phyloP scores from a whole-genome alignment of 1,284 basidiomycete species.

The Trichosporon inkin region DNA sequence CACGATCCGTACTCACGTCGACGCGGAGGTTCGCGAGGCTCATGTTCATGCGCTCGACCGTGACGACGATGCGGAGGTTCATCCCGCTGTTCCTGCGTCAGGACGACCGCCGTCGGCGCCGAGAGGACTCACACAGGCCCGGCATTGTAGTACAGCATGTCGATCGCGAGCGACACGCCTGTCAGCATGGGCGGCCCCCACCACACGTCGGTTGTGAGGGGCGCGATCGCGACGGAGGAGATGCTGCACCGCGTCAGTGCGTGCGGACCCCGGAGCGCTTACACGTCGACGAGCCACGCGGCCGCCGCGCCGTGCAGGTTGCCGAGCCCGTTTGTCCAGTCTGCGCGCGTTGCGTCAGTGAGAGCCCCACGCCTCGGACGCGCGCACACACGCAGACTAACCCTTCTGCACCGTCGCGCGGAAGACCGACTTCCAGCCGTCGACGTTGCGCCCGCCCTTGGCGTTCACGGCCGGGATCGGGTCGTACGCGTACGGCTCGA shows the following conservation, averaged over 20 bases:
- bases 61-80: conserved; percentile 19
- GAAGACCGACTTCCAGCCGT: conserved; percentile 16
- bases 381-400: background rate
- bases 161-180: conserved; percentile 37
- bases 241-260: background rate
- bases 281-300: conserved; percentile 37
- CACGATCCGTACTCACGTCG: conserved; percentile 16
- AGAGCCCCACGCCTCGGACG: background rate
- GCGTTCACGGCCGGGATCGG: conserved; percentile 17
- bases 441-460: conserved; percentile 14
- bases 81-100: conserved; percentile 14
- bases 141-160: conserved; percentile 37
- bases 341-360: no score
- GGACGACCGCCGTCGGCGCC: no score
- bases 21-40: conserved; percentile 21
- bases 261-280: background rate
- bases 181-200: conserved; percentile 40
- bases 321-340: conserved; percentile 34
- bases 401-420: conserved; percentile 13
- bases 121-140: conserved; percentile 13
- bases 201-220: conserved; percentile 34
- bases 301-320: conserved; percentile 41
- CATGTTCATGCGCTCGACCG: conserved; percentile 16
- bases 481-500: conserved; percentile 18
- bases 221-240: conserved; percentile 11